Base-by-base conservation (phyloP, 1,139 yeast species). In the Candida smagusa region DNA sequence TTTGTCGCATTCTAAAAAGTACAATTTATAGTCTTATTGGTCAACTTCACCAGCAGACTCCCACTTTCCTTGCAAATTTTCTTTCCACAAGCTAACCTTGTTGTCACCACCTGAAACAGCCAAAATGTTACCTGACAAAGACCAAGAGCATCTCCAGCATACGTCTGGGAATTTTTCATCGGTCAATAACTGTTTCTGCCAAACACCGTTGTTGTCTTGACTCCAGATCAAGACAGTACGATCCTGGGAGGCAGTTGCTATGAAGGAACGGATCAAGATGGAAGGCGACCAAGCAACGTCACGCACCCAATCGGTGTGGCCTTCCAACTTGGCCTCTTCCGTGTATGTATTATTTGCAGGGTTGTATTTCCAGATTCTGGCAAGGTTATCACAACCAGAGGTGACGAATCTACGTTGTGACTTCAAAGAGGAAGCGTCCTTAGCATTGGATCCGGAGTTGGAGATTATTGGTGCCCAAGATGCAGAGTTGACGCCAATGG, bases 231-330 rank as follows among this genome's bases (percentile, higher is more conserved):
- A 74, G 40, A 94, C 97, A 1, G 95, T 85, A 58, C 89, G 83
- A 61, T 94, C 98, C 66, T 94, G 98, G 12, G 97, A 90, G 11
- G 97, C 97, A 33, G 96, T 84, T n/a, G 98, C 98, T 54, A 92
- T 85, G 61, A 89, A 92, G 12, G 95, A 81, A 50, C 88, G 85
- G 34, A 88, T 77, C 44, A 92, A 72, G 32, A 87, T 81, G 1
- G 95, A 83, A 34, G 97, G 96, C 12, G 96, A 88, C 98, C 98
- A 92, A 6, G 95, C 90, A 42, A 92, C 97, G 61, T 92, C 99
- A 59, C 98, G 81, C 27, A 92, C 97, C 98, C 98, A 94, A 63
- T 92, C 98, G 13, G 87, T 72, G 61, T 94, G 98, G 30, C 97
- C 98, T 48, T 82, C 84, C 41, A 92, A 74, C 32, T 78, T 75